These are phyloP conservation scores for Botryosphaeria dothidea DNA, from an alignment of 2,329 filamentous ascomycete species.

Conservation along the genomic window DNA sequence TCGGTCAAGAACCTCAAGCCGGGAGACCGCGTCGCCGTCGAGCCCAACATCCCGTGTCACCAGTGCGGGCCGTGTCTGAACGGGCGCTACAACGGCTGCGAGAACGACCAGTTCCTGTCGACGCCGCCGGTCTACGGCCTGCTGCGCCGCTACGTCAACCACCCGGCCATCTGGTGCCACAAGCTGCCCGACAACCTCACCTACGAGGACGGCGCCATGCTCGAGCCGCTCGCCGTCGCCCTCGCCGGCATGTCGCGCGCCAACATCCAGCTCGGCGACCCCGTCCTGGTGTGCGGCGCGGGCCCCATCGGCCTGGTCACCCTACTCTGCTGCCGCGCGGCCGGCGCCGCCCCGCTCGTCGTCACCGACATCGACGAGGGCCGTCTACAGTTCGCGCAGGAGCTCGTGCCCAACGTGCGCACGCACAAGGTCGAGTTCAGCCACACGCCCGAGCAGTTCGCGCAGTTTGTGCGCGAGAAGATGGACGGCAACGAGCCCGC, in stretches of 20 bases:
- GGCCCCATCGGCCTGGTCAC: conserved; percentile 93
- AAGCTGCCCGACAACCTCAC: conserved; percentile 86
- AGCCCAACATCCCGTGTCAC: conserved; percentile 91
- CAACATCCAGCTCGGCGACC: conserved; percentile 78
- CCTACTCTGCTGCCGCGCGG: conserved; percentile 78
- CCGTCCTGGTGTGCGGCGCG: conserved; percentile 85
- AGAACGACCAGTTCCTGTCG: conserved; percentile 80
- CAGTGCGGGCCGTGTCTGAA: conserved; percentile 88
- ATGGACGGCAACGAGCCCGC: conserved; percentile 81
- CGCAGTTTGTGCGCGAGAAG: conserved; percentile 65
- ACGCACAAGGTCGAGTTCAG: conserved; percentile 75
- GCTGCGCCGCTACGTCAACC: conserved; percentile 89
- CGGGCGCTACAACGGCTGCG: conserved; percentile 94
- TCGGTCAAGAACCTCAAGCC: conserved; percentile 76
- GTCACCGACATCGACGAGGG: conserved; percentile 94
- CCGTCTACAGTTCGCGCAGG: conserved; percentile 79
- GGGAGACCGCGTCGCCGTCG: conserved; percentile 89
- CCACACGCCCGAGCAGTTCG: conserved; percentile 68
- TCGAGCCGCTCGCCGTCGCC: conserved; percentile 88
- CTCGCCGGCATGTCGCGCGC: conserved; percentile 86
- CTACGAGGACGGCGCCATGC: conserved; percentile 85
- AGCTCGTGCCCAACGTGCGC: conserved; percentile 74
- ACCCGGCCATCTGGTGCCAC: conserved; percentile 93
- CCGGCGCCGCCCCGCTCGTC: conserved; percentile 85
- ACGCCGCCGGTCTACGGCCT: conserved; percentile 88